Percentiles rank a stretch among this genome's conserved stretches.
Conservation (phyloP, 2,329 filamentous ascomycete species). For the Amauroascus niger region DNA sequence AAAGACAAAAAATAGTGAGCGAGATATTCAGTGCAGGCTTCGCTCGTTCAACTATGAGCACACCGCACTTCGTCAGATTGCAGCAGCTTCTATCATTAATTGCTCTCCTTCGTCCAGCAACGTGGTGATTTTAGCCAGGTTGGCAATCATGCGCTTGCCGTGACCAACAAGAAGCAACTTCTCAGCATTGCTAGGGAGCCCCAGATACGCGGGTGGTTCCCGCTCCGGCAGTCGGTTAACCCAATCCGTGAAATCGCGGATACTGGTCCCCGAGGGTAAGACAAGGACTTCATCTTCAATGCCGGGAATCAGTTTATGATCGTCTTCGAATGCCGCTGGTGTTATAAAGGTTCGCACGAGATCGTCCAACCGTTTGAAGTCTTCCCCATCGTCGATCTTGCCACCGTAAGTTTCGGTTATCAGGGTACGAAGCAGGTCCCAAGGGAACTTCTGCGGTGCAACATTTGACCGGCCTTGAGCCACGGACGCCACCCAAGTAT, state of each 20-base stretch:
- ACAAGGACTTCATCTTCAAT: constrained; percentile 53
- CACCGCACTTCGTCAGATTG: constrained; percentile 5
- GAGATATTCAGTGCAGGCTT: not conserved
- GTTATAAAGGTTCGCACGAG: constrained; percentile 74
- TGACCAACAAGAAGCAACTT: constrained; percentile 85
- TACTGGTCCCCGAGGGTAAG: constrained; percentile 68
- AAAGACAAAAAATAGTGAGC: not conserved
- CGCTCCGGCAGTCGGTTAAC: constrained; percentile 85
- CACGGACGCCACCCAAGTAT: constrained; percentile 80
- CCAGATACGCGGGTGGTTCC: constrained; percentile 90
- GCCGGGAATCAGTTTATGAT: constrained; percentile 74
- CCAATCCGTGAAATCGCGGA: constrained; percentile 83
- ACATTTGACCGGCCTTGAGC: constrained; percentile 84
- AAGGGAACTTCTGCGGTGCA: constrained; percentile 85
- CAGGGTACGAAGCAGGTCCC: constrained; percentile 87
- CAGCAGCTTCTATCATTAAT: constrained; percentile 58
- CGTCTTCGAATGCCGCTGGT: constrained; percentile 80
- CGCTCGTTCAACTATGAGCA: not conserved
- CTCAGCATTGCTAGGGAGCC: constrained; percentile 89
- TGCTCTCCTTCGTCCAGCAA: constrained; percentile 91
- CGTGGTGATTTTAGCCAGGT: constrained; percentile 74
- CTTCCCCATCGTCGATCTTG: constrained; percentile 86
- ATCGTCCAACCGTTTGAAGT: constrained; percentile 62
- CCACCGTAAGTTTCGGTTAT: constrained; percentile 93
- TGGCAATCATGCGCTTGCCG: constrained; percentile 72